Conservation (phyloP, 2,329 filamentous ascomycete species). For the Ascochyta clinopodiicola region DNA sequence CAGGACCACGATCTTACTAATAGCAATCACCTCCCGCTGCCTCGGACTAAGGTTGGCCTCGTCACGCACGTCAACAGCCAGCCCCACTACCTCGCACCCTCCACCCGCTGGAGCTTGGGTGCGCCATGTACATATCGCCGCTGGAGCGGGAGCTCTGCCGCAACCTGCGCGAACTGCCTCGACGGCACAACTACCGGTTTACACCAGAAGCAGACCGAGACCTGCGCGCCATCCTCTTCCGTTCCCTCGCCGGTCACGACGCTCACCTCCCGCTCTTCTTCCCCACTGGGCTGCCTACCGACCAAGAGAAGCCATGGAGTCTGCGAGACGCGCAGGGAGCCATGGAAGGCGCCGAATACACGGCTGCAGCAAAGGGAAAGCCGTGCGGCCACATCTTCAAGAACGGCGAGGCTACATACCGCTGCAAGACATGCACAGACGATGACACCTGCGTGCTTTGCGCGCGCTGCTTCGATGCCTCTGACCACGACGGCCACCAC, state of each 20-base stretch:
- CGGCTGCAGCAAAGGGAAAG: conserved; percentile 86
- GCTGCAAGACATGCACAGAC: conserved; percentile 90
- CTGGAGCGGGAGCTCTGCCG: conserved; percentile 83
- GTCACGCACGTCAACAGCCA: conserved; percentile 1
- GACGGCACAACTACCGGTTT: conserved; percentile 76
- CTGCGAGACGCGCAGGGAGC: conserved; percentile 87
- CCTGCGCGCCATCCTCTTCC: conserved; percentile 82
- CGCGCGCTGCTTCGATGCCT: conserved; percentile 91
- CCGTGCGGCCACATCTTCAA: conserved; percentile 98
- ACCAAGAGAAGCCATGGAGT: conserved; percentile 69
- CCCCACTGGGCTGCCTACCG: conserved; percentile 70
- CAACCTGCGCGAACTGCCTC: conserved; percentile 79
- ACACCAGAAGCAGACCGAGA: conserved; percentile 72
- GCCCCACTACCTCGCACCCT: conserved; percentile 22
- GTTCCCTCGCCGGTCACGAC: conserved; percentile 77
- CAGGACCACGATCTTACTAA: conserved; percentile 24
- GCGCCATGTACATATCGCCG: conserved; percentile 55
- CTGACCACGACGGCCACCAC: conserved; percentile 91
- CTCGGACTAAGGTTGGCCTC: background rate
- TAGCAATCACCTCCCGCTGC: background rate
- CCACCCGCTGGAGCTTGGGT: conserved; percentile 7
- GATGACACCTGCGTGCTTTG: conserved; percentile 97
- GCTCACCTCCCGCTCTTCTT: conserved; percentile 84
- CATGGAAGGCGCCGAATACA: conserved; percentile 94
- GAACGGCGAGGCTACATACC: conserved; percentile 88